Conservation (phyloP, 2,329 filamentous ascomycete genomes). For the Amphichorda felina region DNA sequence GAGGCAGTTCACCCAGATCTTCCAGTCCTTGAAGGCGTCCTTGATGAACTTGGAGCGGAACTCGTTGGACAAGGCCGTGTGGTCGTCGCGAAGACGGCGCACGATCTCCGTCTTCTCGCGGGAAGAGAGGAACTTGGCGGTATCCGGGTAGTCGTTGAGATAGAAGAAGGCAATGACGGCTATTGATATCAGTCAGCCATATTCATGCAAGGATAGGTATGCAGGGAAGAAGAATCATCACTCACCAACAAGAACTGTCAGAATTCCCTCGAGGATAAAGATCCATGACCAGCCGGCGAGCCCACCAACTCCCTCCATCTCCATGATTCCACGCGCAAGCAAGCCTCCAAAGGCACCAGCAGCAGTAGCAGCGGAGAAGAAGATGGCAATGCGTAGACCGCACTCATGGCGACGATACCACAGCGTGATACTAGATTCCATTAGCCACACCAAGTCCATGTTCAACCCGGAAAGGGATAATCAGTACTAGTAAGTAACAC, state of each 20-base stretch:
- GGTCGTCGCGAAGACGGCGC: constrained; percentile 27
- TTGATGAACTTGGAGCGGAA: constrained; percentile 42
- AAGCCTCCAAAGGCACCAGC: constrained; percentile 53
- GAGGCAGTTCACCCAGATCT: constrained; percentile 41
- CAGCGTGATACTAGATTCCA: constrained; percentile 34
- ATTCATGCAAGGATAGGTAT: too few species aligned
- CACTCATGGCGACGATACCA: constrained; percentile 51
- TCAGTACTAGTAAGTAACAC: constrained; percentile 42
- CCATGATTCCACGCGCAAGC: constrained; percentile 45
- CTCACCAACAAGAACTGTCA: too few species aligned
- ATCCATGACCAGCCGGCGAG: constrained; percentile 66
- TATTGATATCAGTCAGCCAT: too few species aligned
- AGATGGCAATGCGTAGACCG: constrained; percentile 48
- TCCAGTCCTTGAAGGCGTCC: constrained; percentile 42
- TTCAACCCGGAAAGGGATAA: neutral
- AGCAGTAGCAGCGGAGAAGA: constrained; percentile 43
- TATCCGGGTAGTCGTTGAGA: constrained; percentile 47
- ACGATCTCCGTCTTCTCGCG: constrained; percentile 30
- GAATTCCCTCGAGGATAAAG: constrained; percentile 55
- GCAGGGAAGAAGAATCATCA: too few species aligned
- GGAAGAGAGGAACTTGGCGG: constrained; percentile 32
- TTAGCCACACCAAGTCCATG: neutral
- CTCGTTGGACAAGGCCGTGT: constrained; percentile 38
- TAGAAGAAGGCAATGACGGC: constrained; percentile 36
- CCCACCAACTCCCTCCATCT: constrained; percentile 38